These are phyloP conservation scores for Aspergillus fijiensis DNA, from an alignment of 2,329 filamentous ascomycete genomes.

Conservation along the genomic window DNA sequence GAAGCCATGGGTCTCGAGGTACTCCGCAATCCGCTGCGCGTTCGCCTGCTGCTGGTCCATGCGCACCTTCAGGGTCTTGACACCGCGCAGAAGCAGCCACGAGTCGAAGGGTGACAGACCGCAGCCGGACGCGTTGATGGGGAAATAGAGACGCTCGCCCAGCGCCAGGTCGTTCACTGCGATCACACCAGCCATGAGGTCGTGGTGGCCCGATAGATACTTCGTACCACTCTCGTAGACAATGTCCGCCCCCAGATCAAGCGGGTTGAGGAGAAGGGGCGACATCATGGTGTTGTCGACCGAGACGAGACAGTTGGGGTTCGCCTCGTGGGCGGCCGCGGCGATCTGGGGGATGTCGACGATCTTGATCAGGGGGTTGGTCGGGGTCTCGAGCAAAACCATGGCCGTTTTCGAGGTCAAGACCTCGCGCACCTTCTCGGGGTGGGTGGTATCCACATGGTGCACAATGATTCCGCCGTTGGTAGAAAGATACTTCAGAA, in stretches of 20 bases:
- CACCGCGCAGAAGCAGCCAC: constrained; percentile 88
- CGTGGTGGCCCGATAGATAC: constrained; percentile 95
- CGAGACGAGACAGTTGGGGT: constrained; percentile 75
- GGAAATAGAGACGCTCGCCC: constrained; percentile 90
- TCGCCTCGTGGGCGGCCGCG: constrained; percentile 70
- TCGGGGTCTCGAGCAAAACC: constrained; percentile 94
- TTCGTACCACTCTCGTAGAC: constrained; percentile 98
- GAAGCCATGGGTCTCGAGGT: constrained; percentile 88
- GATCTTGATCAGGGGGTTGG: constrained; percentile 97
- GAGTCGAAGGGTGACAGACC: constrained; percentile 93
- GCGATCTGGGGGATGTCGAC: constrained; percentile 86
- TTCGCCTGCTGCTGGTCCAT: constrained; percentile 99
- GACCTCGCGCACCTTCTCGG: constrained; percentile 66
- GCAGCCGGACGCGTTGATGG: constrained; percentile 94
- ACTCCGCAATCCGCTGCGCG: constrained; percentile 85
- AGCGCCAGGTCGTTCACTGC: constrained; percentile 80
- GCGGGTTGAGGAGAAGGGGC: constrained; percentile 86
- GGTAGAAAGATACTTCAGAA: constrained; percentile 86
- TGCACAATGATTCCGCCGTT: constrained; percentile 91
- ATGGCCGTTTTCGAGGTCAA: constrained; percentile 83
- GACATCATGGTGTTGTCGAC: constrained; percentile 99
- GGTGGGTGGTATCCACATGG: constrained; percentile 89
- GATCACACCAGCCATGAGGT: constrained; percentile 97
- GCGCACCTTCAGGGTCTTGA: constrained; percentile 94
- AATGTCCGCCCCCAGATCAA: constrained; percentile 91